Conservation (phyloP, 371 early-diverging fungal genomes). For the Haplosporangium sp. region DNA sequence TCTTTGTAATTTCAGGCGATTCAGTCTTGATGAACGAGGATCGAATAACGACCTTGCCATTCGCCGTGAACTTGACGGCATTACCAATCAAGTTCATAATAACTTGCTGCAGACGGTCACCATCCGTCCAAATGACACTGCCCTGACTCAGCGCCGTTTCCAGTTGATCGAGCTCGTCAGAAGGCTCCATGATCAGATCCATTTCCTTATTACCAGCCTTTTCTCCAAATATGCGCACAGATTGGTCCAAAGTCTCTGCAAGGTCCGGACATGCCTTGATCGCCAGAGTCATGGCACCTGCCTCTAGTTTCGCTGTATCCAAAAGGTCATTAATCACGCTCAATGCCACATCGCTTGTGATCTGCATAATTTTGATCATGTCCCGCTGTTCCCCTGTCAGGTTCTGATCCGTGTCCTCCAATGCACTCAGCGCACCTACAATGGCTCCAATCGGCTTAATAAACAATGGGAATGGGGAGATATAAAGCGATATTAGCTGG, state of each 20-base stretch:
- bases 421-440: slow-evolving; percentile 52
- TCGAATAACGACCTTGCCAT: slow-evolving; percentile 34
- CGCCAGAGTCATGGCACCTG: slow-evolving; percentile 56
- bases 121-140: slow-evolving; percentile 41
- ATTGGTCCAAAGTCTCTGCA: slow-evolving; percentile 36
- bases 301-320: slow-evolving; percentile 67
- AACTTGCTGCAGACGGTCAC: slow-evolving; percentile 50
- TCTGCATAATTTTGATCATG: slow-evolving; percentile 57
- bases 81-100: slow-evolving; percentile 56
- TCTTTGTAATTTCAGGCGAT: not conserved
- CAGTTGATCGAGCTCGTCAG: slow-evolving; percentile 26
- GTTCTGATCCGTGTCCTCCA: slow-evolving; percentile 52
- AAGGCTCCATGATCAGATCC: slow-evolving; percentile 46
- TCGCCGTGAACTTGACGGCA: slow-evolving; percentile 54
- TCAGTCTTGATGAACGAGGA: slow-evolving; percentile 15
- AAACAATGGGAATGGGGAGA: not conserved
- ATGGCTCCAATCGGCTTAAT: slow-evolving; percentile 52
- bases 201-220: slow-evolving; percentile 53
- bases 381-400: slow-evolving; percentile 57
- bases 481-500: too few relatives aligned
- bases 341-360: slow-evolving; percentile 58
- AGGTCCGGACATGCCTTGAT: slow-evolving; percentile 46
- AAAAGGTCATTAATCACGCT: slow-evolving; percentile 67
- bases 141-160: slow-evolving; percentile 21
- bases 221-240: slow-evolving; percentile 51